Evolutionary conservation across 2,329 filamentous ascomycete genomes (phyloP).

Genomic region (Claviceps fusiformis): DNA sequence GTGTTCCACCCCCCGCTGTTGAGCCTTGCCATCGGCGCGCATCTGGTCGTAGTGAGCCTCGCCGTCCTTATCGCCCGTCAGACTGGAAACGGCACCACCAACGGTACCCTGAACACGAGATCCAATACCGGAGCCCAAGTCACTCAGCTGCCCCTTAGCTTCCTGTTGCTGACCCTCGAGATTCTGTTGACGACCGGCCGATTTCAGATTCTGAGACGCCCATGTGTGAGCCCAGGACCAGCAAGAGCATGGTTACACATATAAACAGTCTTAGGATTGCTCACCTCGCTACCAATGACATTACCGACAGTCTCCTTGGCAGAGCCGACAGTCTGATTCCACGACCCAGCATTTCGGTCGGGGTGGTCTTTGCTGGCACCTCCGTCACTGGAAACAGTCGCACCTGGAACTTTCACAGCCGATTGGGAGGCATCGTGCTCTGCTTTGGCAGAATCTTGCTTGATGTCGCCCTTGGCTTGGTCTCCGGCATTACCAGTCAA

Average conservation of each 20-base stretch:
- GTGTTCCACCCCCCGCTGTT: slow-evolving; percentile 68
- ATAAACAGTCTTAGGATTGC: slow-evolving; percentile 6
- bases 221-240: slow-evolving; percentile 3
- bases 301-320: slow-evolving; percentile 73
- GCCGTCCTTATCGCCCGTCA: slow-evolving; percentile 56
- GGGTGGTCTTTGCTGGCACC: slow-evolving; percentile 58
- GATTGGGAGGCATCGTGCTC: slow-evolving; percentile 66
- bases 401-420: slow-evolving; percentile 58
- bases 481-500: slow-evolving; percentile 61
- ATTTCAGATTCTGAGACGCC: slow-evolving; percentile 46
- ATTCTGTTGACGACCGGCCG: slow-evolving; percentile 65
- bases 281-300: slow-evolving; percentile 57
- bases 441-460: slow-evolving; percentile 48
- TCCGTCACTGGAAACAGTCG: slow-evolving; percentile 55
- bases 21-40: slow-evolving; percentile 73
- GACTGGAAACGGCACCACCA: slow-evolving; percentile 54
- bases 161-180: slow-evolving; percentile 67
- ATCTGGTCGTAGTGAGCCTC: slow-evolving; percentile 52
- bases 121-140: slow-evolving; percentile 51
- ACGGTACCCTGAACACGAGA: slow-evolving; percentile 59
- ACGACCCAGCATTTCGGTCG: slow-evolving; percentile 57
- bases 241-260: not conserved
- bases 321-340: slow-evolving; percentile 81
- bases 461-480: slow-evolving; percentile 49
- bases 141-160: slow-evolving; percentile 66